Conservation (phyloP, 257 asterid genomes). For the Penstemon newberryi region DNA sequence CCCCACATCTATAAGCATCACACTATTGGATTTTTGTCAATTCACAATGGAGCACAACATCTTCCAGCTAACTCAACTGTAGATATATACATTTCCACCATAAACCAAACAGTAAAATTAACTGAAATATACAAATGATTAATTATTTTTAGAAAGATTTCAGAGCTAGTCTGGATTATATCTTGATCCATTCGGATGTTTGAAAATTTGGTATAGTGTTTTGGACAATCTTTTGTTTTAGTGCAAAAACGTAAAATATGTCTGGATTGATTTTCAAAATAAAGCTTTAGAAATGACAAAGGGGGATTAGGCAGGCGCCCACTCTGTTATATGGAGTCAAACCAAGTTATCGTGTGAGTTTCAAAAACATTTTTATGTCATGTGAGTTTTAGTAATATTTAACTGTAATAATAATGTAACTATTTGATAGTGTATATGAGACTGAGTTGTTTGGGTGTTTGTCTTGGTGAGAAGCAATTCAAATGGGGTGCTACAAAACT, state of each 20-base stretch:
- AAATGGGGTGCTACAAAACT: too few relatives aligned
- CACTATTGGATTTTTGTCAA: constrained; percentile 4
- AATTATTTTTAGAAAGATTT: not conserved
- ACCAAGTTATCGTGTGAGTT: too few relatives aligned
- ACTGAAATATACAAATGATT: constrained; percentile 11
- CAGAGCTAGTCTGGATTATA: not conserved
- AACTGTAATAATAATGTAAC: too few relatives aligned
- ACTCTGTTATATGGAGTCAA: too few relatives aligned
- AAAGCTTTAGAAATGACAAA: constrained; percentile 1
- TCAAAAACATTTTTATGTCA: too few relatives aligned
- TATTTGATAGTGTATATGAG: too few relatives aligned
- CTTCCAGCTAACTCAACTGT: not conserved
- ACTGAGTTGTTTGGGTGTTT: too few relatives aligned
- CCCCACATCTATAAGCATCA: constrained; percentile 20
- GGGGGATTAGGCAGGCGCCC: not conserved
- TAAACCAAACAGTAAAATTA: not conserved
- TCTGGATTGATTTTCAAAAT: not conserved
- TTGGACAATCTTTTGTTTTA: not conserved
- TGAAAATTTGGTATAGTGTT: not conserved
- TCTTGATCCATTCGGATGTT: not conserved
- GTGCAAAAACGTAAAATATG: not conserved
- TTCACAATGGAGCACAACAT: constrained; percentile 4
- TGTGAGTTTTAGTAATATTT: too few relatives aligned
- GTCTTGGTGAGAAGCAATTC: too few relatives aligned
- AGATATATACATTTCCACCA: constrained; percentile 4